These are phyloP conservation scores for Tricholoma flavovirens DNA, from an alignment of 768 basidiomycete species.

Conservation along the genomic window DNA sequence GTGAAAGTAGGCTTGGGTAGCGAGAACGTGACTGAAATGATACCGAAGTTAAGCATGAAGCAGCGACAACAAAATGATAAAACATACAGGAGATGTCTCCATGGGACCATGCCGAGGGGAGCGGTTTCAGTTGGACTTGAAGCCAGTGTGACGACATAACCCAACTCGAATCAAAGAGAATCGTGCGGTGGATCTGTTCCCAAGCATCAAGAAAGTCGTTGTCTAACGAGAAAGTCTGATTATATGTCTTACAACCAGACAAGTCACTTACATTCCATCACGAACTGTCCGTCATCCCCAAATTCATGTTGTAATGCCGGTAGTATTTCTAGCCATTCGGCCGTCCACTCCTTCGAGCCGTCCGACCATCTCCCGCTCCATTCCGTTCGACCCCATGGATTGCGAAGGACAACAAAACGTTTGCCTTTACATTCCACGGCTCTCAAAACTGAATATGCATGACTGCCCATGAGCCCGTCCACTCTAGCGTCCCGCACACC, in stretches of 20 bases:
- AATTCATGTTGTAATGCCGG: slow-evolving; percentile 30
- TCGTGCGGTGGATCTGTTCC: slow-evolving; percentile 42
- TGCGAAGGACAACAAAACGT: slow-evolving; percentile 38
- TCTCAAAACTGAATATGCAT: slow-evolving; percentile 39
- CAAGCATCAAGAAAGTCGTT: slow-evolving; percentile 42
- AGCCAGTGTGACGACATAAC: slow-evolving; percentile 48
- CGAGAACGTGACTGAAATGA: slow-evolving; percentile 37
- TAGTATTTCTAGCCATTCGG: slow-evolving; percentile 33
- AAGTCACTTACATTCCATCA: slow-evolving; percentile 33
- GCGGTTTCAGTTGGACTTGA: slow-evolving; percentile 33
- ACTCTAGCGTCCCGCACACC: slow-evolving; percentile 19
- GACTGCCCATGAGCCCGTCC: slow-evolving; percentile 29
- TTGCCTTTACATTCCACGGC: slow-evolving; percentile 36
- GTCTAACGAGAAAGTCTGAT: slow-evolving; percentile 23
- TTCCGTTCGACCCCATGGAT: slow-evolving; percentile 38
- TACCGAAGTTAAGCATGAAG: not conserved
- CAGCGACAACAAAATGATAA: not conserved
- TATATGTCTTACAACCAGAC: not conserved
- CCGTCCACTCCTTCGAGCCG: slow-evolving; percentile 38
- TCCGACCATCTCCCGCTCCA: slow-evolving; percentile 40
- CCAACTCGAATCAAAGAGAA: slow-evolving; percentile 47
- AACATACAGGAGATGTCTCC: slow-evolving; percentile 51
- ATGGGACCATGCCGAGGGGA: slow-evolving; percentile 45
- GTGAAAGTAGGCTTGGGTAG: slow-evolving; percentile 33
- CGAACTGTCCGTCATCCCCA: slow-evolving; percentile 37